Base-by-base conservation (phyloP, 371 early-diverging fungal species). In the Saksenaea oblongispora region DNA sequence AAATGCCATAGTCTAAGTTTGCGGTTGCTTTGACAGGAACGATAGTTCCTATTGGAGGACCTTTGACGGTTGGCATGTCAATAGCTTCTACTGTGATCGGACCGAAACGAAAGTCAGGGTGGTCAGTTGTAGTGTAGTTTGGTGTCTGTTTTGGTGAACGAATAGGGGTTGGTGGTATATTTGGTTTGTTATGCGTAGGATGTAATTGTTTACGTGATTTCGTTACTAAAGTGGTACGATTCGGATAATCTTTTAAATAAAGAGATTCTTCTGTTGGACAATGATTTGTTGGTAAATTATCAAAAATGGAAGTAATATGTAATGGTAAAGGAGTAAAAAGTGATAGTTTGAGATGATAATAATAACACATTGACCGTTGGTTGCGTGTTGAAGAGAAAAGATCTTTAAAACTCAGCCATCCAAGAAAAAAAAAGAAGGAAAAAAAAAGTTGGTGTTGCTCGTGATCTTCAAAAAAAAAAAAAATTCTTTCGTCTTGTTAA, bases 1-100 rank as follows among this genome's bases (percentile, higher is more conserved):
- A 69, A 10, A 93, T 80, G 8, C 94, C 94, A 26, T 77, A 73
- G 51, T 47, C 22, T 5, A 47, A 22, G 51, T 47, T 39, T 47
- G 51, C 10, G 22, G 51, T 47, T 47, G 51, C 7, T 47, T 47
- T 47, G 27, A 47, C 51, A 47, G 51, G 51, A 8, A 47, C 51
- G 0, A 47, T 11, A 22, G 51, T 18, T 0, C 71, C 76, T 13
- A 81, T 59, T 5, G 70, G 35, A 26, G 62, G 14, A 0, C 62
- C 62, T n/a, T 35, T 59, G 17, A n/a, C 59, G 5, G 24, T 35
- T 7, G 39, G 13, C 8, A 34, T 28, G n/a, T 72, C 67, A 22
- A 74, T 58, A 18, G 63, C 62, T 60, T 70, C 70, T 11, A 65
- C 59, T 37, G 34, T 34, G 34, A 79, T 61, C 14, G 64, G 59